Percentiles rank a stretch among this genome's conserved stretches.
Conservation (phyloP, 1,284 basidiomycete species). For the Erythrobasidium hasegawianum region DNA sequence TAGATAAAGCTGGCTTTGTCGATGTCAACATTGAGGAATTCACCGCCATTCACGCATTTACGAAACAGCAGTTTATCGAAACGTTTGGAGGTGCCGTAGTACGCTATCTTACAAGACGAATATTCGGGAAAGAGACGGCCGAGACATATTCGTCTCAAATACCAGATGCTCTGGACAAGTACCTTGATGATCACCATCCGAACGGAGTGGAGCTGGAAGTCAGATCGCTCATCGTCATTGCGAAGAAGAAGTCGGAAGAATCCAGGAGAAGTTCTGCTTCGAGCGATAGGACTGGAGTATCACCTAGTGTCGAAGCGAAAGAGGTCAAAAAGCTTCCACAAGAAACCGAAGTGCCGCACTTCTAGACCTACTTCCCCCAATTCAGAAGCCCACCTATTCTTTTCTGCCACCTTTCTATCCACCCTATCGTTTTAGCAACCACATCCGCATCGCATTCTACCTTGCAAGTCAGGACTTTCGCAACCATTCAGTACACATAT, state of each 20-base stretch:
- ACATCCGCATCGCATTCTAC: too few relatives aligned
- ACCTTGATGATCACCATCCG: not conserved
- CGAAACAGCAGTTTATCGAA: not conserved
- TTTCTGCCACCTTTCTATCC: too few relatives aligned
- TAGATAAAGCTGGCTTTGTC: not conserved
- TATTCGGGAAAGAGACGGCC: conserved; percentile 1
- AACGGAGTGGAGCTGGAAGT: not conserved
- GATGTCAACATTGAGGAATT: not conserved
- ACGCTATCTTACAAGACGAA: not conserved
- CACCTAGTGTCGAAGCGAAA: too few relatives aligned
- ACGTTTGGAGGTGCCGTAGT: not conserved
- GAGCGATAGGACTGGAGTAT: too few relatives aligned
- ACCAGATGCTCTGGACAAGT: not conserved
- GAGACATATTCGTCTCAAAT: not conserved
- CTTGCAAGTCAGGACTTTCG: too few relatives aligned
- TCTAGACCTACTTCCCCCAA: too few relatives aligned
- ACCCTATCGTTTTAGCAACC: too few relatives aligned
- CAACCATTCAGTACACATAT: too few relatives aligned
- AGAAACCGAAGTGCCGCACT: too few relatives aligned
- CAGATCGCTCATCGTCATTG: not conserved
- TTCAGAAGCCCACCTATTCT: too few relatives aligned
- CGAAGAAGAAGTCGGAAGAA: not conserved
- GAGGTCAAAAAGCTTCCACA: too few relatives aligned
- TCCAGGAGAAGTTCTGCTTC: not conserved
- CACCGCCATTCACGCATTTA: not conserved